phyloP scores from a whole-genome alignment of 192 early-diverging fungal species.

The Lunasporangiospora selenospora region DNA sequence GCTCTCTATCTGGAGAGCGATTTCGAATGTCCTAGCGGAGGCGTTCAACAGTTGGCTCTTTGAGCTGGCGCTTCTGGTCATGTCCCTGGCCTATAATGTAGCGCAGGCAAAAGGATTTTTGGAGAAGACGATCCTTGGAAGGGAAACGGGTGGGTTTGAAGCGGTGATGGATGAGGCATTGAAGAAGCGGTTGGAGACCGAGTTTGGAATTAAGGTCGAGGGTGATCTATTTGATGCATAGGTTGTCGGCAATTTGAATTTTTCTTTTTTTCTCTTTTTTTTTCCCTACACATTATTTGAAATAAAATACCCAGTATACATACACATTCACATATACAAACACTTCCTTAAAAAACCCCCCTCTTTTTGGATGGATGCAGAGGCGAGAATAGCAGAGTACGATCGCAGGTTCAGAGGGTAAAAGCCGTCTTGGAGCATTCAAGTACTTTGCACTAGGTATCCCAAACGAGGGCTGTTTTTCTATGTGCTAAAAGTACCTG shows the following conservation, averaged over 20 bases:
- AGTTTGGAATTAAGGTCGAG: conserved; percentile 84
- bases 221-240: conserved; percentile 77
- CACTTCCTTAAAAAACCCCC: too few species aligned
- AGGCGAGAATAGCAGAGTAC: too few species aligned
- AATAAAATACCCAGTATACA: too few species aligned
- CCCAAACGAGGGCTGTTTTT: too few species aligned
- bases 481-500: too few species aligned
- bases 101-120: conserved; percentile 51
- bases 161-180: conserved; percentile 76
- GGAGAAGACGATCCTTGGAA: conserved; percentile 41
- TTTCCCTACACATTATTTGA: not conserved
- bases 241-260: too few species aligned
- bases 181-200: conserved; percentile 68
- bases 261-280: not conserved
- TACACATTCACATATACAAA: too few species aligned
- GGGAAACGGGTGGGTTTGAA: conserved; percentile 66
- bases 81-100: conserved; percentile 67
- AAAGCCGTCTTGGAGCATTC: too few species aligned
- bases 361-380: too few species aligned
- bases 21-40: conserved; percentile 21
- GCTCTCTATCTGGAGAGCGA: conserved; percentile 12
- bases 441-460: too few species aligned
- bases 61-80: conserved; percentile 60
- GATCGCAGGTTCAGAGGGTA: too few species aligned
- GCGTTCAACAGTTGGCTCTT: conserved; percentile 60